Conservation (phyloP, 192 early-diverging fungal species). For the Geranomyces michiganensis region DNA sequence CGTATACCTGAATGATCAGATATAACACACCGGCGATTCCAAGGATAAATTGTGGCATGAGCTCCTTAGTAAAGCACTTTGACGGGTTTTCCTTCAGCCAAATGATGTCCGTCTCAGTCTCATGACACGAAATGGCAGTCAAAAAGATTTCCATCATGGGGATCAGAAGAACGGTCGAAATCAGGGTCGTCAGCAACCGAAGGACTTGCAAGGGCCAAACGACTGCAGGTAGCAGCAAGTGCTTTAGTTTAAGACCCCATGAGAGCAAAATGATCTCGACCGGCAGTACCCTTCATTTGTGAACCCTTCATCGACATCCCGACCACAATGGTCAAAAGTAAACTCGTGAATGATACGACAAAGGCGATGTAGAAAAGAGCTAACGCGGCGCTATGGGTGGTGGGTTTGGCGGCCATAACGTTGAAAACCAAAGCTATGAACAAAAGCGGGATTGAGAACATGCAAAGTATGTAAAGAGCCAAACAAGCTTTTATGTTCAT, state of each 20-base stretch:
- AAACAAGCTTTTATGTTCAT: neutral
- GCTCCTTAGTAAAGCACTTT: neutral
- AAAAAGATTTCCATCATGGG: constrained; percentile 35
- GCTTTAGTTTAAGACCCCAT: neutral
- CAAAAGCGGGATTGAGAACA: neutral
- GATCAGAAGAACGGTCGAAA: constrained; percentile 30
- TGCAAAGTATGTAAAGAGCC: neutral
- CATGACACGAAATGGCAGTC: constrained; percentile 18
- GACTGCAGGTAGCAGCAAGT: constrained; percentile 1
- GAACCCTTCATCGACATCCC: constrained; percentile 23
- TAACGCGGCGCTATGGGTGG: neutral
- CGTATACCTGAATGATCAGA: constrained; percentile 16
- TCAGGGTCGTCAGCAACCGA: constrained; percentile 18
- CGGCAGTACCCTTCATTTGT: constrained; percentile 30
- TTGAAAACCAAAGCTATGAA: constrained; percentile 24
- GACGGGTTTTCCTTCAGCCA: neutral
- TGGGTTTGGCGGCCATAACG: constrained; percentile 8
- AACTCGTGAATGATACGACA: neutral
- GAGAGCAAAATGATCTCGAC: neutral
- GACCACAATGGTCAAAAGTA: constrained; percentile 13
- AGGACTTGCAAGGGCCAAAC: constrained; percentile 32
- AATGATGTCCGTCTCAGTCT: neutral
- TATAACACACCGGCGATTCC: constrained; percentile 11
- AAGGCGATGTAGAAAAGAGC: constrained; percentile 31
- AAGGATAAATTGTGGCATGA: constrained; percentile 13